These are phyloP conservation scores for Coelastrella sp. DNA, from an alignment of 139 green algal species.

Conservation along the genomic window DNA sequence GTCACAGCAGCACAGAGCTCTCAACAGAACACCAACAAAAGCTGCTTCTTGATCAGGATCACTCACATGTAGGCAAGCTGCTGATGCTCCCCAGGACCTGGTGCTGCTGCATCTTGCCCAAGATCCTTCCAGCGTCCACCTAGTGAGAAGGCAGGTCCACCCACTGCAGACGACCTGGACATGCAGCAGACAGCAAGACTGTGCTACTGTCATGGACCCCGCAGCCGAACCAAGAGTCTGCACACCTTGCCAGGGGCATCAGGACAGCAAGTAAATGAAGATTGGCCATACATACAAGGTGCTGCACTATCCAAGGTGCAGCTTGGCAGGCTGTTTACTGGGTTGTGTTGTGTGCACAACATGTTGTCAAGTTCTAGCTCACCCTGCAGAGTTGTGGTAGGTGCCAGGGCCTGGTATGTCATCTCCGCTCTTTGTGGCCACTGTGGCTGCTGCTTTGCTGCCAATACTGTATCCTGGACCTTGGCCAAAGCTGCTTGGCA, in stretches of 20 bases:
- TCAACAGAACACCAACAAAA: too few relatives aligned
- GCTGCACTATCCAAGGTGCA: too few relatives aligned
- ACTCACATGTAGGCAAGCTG: constrained; percentile 28
- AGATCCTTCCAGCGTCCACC: constrained; percentile 1
- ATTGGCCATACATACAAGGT: too few relatives aligned
- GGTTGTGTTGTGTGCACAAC: neutral
- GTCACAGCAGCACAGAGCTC: neutral
- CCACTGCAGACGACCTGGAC: neutral
- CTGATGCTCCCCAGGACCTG: constrained; percentile 16
- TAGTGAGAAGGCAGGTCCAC: constrained; percentile 14
- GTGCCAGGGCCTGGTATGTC: neutral
- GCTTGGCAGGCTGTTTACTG: neutral
- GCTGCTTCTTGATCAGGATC: neutral
- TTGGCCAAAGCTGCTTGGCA: constrained; percentile 24
- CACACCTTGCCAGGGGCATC: neutral
- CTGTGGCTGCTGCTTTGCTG: neutral
- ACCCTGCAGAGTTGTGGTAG: constrained; percentile 12
- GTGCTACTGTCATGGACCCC: neutral
- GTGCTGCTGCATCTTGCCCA: constrained; percentile 26
- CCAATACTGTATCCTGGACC: constrained; percentile 19
- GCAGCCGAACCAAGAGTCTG: neutral
- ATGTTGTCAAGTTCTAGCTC: neutral
- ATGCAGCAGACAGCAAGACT: neutral
- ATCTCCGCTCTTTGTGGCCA: neutral
- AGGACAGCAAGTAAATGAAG: neutral